Evolutionary conservation across 495 filamentous ascomycete genomes (phyloP), one percentile per base, ranked within the genome.

Genomic region (Penicillium pulvis): DNA sequence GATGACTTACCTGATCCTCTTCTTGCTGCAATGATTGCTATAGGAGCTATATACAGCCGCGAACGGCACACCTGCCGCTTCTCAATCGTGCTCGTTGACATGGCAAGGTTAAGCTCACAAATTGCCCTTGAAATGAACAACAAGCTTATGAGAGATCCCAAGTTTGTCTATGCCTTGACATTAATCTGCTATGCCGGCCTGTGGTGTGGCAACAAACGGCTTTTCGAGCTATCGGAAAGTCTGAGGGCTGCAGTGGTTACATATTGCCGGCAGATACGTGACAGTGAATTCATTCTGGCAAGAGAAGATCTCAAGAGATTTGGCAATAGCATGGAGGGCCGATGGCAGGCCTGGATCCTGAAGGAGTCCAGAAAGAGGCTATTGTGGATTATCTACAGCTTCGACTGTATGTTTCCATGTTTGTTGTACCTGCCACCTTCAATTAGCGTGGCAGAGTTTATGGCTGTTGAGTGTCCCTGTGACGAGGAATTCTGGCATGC

Each of bases 401-500:
- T 58, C 16, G 56, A 58, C 17, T 52, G 56, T 41, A 31, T 47
- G 8, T 58, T 58, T 41, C 56, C 56, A 41, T 58, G 49, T 36
- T 47, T 58, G 20, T 20, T 58, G 19, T 58, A 52, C 20, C 56
- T 58, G 10, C 56, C 56, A 11, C 26, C 56, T n/a, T 52, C 56
- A 16, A 36, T 52, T 11, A 47, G 19, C 23, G 1, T 53, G 26
- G 49, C 56, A 14, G 56, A 58, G 16, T 51, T 53, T 7, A 53
- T 52, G 49, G 47, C 35, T 7, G 48, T 39, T 10, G 56, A 53
- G 30, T 58, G 56, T 47, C 56, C 56, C 6, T 58, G 56, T 24
- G 50, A 58, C 16, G 56, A 58, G 28, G 56, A 58, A 5, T 47
- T 58, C 23, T 58, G 56, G 56, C 49, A 58, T 33, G 56, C 56